These are phyloP conservation scores for Phytopythium litorale DNA, from an alignment of 352 stramenopile genomes.

Conservation along the genomic window DNA sequence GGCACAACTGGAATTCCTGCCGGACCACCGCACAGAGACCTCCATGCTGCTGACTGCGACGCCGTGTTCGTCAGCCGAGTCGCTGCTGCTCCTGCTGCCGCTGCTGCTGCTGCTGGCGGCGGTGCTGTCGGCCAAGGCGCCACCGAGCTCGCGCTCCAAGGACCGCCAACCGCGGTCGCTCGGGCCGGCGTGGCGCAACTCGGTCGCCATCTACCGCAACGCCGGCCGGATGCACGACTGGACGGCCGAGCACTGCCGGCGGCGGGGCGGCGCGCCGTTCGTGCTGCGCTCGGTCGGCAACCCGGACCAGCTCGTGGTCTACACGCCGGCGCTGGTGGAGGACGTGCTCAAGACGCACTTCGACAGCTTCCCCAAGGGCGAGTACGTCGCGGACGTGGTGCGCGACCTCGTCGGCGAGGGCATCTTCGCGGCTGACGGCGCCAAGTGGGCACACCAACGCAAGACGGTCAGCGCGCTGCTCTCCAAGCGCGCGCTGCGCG, in stretches of 20 bases:
- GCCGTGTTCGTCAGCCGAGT: neutral
- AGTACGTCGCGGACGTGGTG: constrained; percentile 25
- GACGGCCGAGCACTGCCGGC: constrained; percentile 23
- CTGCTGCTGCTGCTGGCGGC: neutral
- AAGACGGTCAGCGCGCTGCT: constrained; percentile 55
- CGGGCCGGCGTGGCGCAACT: constrained; percentile 3
- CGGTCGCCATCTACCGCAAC: constrained; percentile 17
- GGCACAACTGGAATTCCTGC: neutral
- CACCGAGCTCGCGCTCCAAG: neutral
- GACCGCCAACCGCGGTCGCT: neutral
- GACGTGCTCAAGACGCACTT: constrained; percentile 68
- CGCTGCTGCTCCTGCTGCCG: neutral
- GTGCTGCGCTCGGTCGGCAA: constrained; percentile 26
- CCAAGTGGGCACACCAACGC: constrained; percentile 48
- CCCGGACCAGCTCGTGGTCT: constrained; percentile 30
- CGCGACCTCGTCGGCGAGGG: constrained; percentile 40
- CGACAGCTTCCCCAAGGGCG: constrained; percentile 63
- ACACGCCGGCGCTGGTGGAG: constrained; percentile 35
- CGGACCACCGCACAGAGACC: neutral
- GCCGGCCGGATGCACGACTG: constrained; percentile 37
- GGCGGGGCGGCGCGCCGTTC: constrained; percentile 29
- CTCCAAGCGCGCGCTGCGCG: constrained; percentile 30
- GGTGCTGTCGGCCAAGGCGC: neutral
- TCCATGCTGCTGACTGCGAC: neutral
- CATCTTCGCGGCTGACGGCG: constrained; percentile 49